Base-by-base conservation (phyloP, 495 filamentous ascomycete genomes). In the Viridothelium virens region DNA sequence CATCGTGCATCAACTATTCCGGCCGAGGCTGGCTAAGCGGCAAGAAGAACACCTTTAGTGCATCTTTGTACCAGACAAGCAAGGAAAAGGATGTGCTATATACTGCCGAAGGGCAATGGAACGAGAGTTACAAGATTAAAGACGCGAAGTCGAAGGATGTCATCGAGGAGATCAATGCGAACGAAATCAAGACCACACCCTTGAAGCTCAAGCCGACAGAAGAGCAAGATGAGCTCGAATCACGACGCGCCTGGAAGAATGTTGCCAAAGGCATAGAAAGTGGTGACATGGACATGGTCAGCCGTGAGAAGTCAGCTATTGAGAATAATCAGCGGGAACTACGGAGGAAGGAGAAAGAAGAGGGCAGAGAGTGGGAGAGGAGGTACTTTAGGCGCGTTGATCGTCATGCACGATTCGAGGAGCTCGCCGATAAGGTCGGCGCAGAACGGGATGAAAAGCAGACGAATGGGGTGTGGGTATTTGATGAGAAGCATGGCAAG, bases 1-100 rank as follows among this genome's bases (percentile, higher is more conserved):
- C 91, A n/a, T 84, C 91, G 61, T 94, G 92, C 77, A 91, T 97
- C 70, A 89, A 94, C 74, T 98, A 95, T 78, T 88, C 83, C 65
- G 91, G 91, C 65, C 92, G 90, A 77, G 94, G 94, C 39, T 98
- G 92, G 92, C 66, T 98, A 38, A 89, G 87, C 62, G 95, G 94
- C 38, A 96, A 95, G 82, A 95, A 96, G 79, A 98, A 98, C 81
- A 89, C 82, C 46, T 92, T 97, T 77, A 86, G 80, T 14, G 95
- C 94, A 0, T 82, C 78, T 37, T 74, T 97, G 33, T 92, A 86
- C 77, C 91, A 89, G 34, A 85, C 87, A 38, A 85, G 85, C 62
- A 85, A 85, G 62, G 86, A 84, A 50, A 85, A 85, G 65, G 85
- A 92, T 14, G 82, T 89, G 1, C 76, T 96, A 38, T 98, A 93